Evolutionary conservation across 2,329 filamentous ascomycete species (phyloP), one percentile per base, ranked within the genome.

Genomic region (Penicillium palitans): DNA sequence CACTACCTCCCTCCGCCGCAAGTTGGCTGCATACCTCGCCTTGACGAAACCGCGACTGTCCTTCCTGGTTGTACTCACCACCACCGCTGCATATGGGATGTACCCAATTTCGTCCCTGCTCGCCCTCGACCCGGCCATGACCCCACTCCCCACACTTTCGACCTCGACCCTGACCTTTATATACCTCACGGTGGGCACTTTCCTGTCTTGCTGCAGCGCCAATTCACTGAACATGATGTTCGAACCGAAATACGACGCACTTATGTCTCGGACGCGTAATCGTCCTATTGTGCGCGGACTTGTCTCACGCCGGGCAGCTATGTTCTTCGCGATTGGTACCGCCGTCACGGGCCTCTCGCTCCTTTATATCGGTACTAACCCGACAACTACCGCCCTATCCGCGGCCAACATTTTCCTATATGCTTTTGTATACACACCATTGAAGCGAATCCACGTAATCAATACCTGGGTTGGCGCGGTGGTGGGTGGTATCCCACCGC

Each of bases 181-280:
- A 52, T 98, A 96, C 80, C 86, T 99, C 52, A 96, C 93, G 0
- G 86, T 86, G 4, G 93, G 95, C 59, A 98, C 95, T 0, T 87
- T 93, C 5, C 83, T 97, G 21, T 95, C 91, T 74, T 90, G 87
- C n/a, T 91, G 93, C 44, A 91, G 90, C 59, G 95, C 95, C 44
- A 99, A 99, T 73, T 86, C 95, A 2, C 82, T 98, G 65, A 99
- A 99, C 76, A 99, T 99, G 95, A 86, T 97, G 58, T 92, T 97
- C 76, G 95, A 99, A 76, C 90, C 88, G 10, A 83, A 87, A 59
- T 93, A 93, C 71, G 95, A 99, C 74, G 91, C 92, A 46, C 87
- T 90, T 69, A 99, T 99, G 95, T 87, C 85, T 37, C 87, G 95
- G n/a, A 99, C 95, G 2, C 85, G 91, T 29, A 97, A 97, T 67